phyloP scores from a whole-genome alignment of 2,329 filamentous ascomycete genomes.

The Botrytis tulipae region DNA sequence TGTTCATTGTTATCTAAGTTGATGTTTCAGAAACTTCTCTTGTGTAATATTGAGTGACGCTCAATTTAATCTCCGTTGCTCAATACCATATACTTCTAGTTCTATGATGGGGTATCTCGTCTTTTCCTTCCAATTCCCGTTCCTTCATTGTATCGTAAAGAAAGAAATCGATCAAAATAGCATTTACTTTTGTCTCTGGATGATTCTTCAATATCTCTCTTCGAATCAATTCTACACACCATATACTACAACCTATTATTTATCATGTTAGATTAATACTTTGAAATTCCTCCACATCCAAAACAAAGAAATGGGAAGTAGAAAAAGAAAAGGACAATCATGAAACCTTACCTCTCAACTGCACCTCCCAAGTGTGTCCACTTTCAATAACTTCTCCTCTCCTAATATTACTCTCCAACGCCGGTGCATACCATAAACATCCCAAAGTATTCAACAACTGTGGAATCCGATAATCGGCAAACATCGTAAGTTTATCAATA shows the following conservation, averaged over 20 bases:
- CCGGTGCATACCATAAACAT: constrained; percentile 80
- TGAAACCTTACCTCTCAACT: constrained; percentile 67
- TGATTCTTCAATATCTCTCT: constrained; percentile 74
- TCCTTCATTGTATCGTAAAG: constrained; percentile 94
- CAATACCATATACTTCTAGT: constrained; percentile 95
- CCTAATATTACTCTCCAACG: constrained; percentile 68
- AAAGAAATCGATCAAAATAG: constrained; percentile 95
- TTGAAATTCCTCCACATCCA: not conserved
- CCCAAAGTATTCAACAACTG: constrained; percentile 85
- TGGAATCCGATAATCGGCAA: constrained; percentile 95
- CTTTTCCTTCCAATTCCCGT: constrained; percentile 61
- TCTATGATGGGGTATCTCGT: constrained; percentile 76
- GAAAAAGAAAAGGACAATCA: not conserved
- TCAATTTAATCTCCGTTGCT: constrained; percentile 11
- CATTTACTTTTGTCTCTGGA: constrained; percentile 72
- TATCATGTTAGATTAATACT: not conserved
- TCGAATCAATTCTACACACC: constrained; percentile 87
- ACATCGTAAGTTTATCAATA: constrained; percentile 96
- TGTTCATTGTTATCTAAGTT: not conserved
- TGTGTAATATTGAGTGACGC: not conserved
- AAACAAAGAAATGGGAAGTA: not conserved
- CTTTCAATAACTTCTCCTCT: constrained; percentile 63
- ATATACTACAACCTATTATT: constrained; percentile 79
- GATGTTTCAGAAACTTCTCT: not conserved
- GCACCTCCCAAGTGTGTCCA: constrained; percentile 78